phyloP scores from a whole-genome alignment of 108 stramenopile species.

The Cafeteria roenbergensis region DNA sequence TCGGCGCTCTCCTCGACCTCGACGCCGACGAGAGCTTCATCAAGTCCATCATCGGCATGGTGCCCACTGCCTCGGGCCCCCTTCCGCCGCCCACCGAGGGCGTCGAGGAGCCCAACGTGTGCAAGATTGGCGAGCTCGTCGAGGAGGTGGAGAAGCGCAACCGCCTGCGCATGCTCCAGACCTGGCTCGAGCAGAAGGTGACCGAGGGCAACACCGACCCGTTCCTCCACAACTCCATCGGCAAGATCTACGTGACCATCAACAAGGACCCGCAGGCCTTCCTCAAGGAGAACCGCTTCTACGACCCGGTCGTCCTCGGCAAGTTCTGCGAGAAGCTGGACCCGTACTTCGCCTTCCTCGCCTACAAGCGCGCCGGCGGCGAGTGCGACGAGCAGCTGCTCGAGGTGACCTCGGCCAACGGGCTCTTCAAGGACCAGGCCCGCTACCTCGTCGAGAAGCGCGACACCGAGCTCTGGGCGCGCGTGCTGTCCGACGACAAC shows the following conservation, averaged over 20 bases:
- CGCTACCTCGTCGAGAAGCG: slow-evolving; percentile 94
- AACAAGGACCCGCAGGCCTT: slow-evolving; percentile 95
- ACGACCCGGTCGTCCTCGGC: slow-evolving; percentile 95
- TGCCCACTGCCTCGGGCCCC: slow-evolving; percentile 29
- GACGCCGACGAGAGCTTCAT: slow-evolving; percentile 82
- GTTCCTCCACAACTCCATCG: slow-evolving; percentile 97
- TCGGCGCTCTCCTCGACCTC: slow-evolving; percentile 95
- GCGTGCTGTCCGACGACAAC: slow-evolving; percentile 61
- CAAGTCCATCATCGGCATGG: slow-evolving; percentile 88
- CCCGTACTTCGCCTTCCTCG: slow-evolving; percentile 91
- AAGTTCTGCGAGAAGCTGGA: slow-evolving; percentile 97
- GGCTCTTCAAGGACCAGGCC: slow-evolving; percentile 93
- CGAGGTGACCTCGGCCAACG: slow-evolving; percentile 78
- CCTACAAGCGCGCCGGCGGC: slow-evolving; percentile 89
- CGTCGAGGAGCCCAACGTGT: slow-evolving; percentile 46
- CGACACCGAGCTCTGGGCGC: slow-evolving; percentile 91
- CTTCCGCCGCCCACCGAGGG: neutral
- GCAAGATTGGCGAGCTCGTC: slow-evolving; percentile 95
- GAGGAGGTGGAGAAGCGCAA: slow-evolving; percentile 87
- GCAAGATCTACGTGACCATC: slow-evolving; percentile 99
- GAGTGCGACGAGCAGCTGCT: slow-evolving; percentile 98
- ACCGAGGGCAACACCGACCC: slow-evolving; percentile 97
- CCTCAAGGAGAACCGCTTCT: slow-evolving; percentile 98
- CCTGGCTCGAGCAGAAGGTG: slow-evolving; percentile 97
- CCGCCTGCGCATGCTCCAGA: slow-evolving; percentile 83